Evolutionary conservation across 805 yeast species (phyloP).

Genomic region (Metschnikowia dekortorum): DNA sequence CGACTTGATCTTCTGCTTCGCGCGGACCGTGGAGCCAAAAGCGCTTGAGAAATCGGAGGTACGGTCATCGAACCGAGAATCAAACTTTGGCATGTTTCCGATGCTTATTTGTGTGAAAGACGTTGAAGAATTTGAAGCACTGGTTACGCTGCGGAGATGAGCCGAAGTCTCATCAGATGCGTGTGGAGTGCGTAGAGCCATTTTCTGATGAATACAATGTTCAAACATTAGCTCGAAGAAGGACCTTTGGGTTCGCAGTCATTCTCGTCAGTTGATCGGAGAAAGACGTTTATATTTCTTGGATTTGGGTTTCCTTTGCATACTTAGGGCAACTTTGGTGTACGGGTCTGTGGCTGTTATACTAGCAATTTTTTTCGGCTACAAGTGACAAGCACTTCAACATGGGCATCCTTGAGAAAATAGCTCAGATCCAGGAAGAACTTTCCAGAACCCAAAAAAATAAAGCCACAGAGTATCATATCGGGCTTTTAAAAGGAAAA

Average conservation of each 20-base stretch:
- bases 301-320: neutral
- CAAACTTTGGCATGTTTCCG: constrained; percentile 8
- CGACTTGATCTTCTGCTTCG: constrained; percentile 85
- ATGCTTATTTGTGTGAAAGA: neutral
- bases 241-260: neutral
- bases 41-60: constrained; percentile 16
- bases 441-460: constrained; percentile 94
- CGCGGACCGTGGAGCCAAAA: constrained; percentile 20
- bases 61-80: constrained; percentile 8
- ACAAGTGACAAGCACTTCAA: neutral
- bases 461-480: constrained; percentile 95
- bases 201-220: neutral
- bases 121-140: neutral
- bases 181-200: constrained; percentile 4
- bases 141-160: constrained; percentile 2
- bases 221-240: neutral
- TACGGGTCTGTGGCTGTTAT: constrained; percentile 9
- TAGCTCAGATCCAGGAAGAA: constrained; percentile 86
- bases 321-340: neutral
- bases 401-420: constrained; percentile 52
- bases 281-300: neutral
- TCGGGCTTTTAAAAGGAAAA: constrained; percentile 91
- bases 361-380: neutral
- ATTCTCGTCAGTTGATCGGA: neutral
- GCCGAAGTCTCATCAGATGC: neutral